Percentiles rank a stretch among this genome's conserved stretches.
Evolutionary conservation across 2,329 filamentous ascomycete genomes (phyloP).

Genomic region (Dothistroma pini): DNA sequence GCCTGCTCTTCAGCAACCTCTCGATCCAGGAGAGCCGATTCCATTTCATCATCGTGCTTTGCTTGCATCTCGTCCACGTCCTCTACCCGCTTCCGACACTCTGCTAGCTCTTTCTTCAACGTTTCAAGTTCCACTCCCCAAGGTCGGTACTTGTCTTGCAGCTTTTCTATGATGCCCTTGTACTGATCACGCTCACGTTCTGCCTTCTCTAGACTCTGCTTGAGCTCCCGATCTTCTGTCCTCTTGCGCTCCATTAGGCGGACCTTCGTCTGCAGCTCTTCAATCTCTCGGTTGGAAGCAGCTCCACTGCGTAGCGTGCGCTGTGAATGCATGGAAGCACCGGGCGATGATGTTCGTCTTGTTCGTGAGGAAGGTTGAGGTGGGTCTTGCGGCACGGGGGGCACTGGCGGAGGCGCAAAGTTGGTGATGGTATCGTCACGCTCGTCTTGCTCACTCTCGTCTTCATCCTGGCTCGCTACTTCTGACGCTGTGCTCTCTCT

Average conservation of each 20-base stretch:
- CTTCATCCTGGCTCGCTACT: conserved; percentile 21
- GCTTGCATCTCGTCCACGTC: conserved; percentile 70
- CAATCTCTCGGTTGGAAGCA: conserved; percentile 64
- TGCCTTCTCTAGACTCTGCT: conserved; percentile 72
- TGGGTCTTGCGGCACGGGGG: conserved; percentile 24
- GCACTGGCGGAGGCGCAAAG: conserved; percentile 33
- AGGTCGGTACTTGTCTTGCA: conserved; percentile 83
- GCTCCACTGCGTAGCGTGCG: conserved; percentile 44
- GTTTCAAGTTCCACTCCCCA: conserved; percentile 76
- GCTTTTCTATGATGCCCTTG: conserved; percentile 80
- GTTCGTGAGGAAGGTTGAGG: conserved; percentile 20
- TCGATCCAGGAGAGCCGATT: conserved; percentile 82
- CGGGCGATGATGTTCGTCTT: conserved; percentile 35
- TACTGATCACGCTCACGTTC: conserved; percentile 74
- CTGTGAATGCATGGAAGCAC: conserved; percentile 31
- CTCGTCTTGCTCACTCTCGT: conserved; percentile 20
- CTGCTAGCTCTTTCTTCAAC: conserved; percentile 72
- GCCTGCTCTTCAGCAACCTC: conserved; percentile 96
- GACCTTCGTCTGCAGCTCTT: conserved; percentile 84
- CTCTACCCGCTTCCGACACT: conserved; percentile 66
- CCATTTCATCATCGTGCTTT: conserved; percentile 79
- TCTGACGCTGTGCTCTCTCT: conserved; percentile 7
- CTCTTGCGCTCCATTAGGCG: conserved; percentile 84
- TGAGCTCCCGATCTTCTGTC: conserved; percentile 76
- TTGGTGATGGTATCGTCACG: conserved; percentile 26